Evolutionary conservation across 768 basidiomycete genomes (phyloP).

Genomic region (Leccinum pellstonianum): DNA sequence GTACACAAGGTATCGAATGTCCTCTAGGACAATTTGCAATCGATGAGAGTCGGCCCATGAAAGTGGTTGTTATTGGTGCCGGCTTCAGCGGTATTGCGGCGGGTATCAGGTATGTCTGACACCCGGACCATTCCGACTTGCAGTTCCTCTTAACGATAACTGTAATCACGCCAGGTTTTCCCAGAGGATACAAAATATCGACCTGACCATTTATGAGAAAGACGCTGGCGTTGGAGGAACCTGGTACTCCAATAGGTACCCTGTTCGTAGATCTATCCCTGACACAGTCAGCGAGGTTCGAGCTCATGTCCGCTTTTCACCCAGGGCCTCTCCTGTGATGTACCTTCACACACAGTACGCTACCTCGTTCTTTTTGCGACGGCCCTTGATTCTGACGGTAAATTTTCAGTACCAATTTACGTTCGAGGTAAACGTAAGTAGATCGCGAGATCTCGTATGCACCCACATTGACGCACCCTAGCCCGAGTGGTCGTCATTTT

Average conservation of each 20-base stretch:
- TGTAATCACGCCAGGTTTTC: background rate
- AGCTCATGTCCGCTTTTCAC: background rate
- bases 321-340: constrained; percentile 58
- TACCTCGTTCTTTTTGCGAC: background rate
- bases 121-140: background rate
- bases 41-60: background rate
- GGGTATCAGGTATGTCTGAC: background rate
- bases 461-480: background rate
- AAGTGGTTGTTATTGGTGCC: background rate
- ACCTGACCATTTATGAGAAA: constrained; percentile 59
- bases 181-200: constrained; percentile 39
- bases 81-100: background rate
- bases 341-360: constrained; percentile 54
- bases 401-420: constrained; percentile 52
- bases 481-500: constrained; percentile 53
- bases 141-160: background rate
- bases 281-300: background rate
- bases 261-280: constrained; percentile 32
- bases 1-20: background rate
- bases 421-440: constrained; percentile 50
- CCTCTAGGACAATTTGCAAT: background rate
- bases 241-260: constrained; percentile 58
- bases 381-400: background rate
- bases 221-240: constrained; percentile 59
- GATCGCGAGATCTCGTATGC: background rate